Evolutionary conservation across 345 rosid species (phyloP).

Genomic region (Lepidium sativum): DNA sequence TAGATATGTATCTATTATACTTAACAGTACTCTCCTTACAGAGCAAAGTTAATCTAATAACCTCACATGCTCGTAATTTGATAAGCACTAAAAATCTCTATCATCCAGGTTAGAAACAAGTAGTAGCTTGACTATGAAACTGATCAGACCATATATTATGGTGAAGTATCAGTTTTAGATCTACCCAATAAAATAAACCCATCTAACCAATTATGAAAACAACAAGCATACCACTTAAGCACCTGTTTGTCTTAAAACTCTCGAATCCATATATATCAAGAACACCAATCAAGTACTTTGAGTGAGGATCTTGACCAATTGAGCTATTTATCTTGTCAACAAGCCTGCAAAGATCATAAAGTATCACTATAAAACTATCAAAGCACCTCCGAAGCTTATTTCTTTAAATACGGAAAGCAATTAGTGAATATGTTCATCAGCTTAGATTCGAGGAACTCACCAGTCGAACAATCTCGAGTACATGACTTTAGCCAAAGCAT

Average conservation of each 20-base stretch:
- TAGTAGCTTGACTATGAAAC: too few species aligned
- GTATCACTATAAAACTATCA: neutral
- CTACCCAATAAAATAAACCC: slow-evolving; percentile 16
- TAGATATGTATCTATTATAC: too few species aligned
- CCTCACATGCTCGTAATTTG: too few species aligned
- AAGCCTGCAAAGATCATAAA: slow-evolving; percentile 51
- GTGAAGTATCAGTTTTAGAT: neutral
- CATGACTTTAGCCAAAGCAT: slow-evolving; percentile 92
- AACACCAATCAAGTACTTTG: slow-evolving; percentile 85
- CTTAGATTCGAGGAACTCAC: slow-evolving; percentile 34
- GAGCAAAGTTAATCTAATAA: neutral
- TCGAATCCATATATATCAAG: slow-evolving; percentile 99
- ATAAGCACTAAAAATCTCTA: too few species aligned
- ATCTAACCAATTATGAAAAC: slow-evolving; percentile 28
- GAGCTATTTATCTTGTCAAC: slow-evolving; percentile 86
- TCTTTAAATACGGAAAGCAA: neutral
- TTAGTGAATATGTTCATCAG: neutral
- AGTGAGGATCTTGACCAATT: slow-evolving; percentile 90
- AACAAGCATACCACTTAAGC: slow-evolving; percentile 65
- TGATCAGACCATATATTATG: too few species aligned
- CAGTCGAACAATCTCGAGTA: slow-evolving; percentile 96
- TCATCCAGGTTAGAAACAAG: too few species aligned
- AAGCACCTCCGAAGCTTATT: neutral
- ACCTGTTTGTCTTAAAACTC: slow-evolving; percentile 99
- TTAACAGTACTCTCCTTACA: neutral